phyloP scores from a whole-genome alignment of 2,329 filamentous ascomycete species.

The Falciphora oryzae region DNA sequence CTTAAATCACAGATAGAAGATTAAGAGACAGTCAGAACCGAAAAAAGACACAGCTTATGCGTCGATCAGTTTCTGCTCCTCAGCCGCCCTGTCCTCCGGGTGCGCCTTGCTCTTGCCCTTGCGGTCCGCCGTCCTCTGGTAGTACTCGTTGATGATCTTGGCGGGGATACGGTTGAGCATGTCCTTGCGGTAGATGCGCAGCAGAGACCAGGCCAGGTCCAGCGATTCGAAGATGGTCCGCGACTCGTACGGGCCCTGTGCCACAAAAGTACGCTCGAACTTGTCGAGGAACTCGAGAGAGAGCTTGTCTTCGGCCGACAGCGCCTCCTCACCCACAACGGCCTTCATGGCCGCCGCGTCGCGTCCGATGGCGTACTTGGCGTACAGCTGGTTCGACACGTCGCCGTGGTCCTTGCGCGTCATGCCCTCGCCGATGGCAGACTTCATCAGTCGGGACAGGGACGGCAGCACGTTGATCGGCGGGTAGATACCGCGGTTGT shows the following conservation, averaged over 20 bases:
- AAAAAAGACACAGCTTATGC: conserved; percentile 19
- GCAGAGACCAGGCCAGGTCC: conserved; percentile 91
- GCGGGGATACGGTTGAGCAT: conserved; percentile 89
- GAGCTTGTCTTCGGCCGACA: conserved; percentile 94
- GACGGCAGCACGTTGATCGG: conserved; percentile 98
- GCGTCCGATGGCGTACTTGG: conserved; percentile 98
- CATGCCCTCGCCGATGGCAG: conserved; percentile 94
- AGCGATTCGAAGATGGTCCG: conserved; percentile 89
- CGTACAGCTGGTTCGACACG: conserved; percentile 98
- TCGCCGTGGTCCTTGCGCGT: conserved; percentile 96
- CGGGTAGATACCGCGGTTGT: conserved; percentile 97
- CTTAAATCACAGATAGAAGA: background rate
- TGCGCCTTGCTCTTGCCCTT: conserved; percentile 57
- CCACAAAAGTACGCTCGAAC: conserved; percentile 93
- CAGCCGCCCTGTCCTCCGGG: conserved; percentile 22
- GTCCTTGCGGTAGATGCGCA: conserved; percentile 97
- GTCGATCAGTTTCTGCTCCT: conserved; percentile 32
- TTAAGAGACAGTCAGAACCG: background rate
- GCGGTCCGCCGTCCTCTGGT: conserved; percentile 59
- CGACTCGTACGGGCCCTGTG: conserved; percentile 86
- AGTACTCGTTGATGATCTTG: conserved; percentile 79
- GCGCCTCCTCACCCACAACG: conserved; percentile 94
- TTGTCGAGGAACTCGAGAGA: conserved; percentile 98
- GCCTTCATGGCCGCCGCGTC: conserved; percentile 99
- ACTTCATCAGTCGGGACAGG: conserved; percentile 99